A percentile compares a stretch with the other conserved stretches of the same genome.
Evolutionary conservation across 305 asterid species (phyloP).

Genomic region (Solanum hybrid): DNA sequence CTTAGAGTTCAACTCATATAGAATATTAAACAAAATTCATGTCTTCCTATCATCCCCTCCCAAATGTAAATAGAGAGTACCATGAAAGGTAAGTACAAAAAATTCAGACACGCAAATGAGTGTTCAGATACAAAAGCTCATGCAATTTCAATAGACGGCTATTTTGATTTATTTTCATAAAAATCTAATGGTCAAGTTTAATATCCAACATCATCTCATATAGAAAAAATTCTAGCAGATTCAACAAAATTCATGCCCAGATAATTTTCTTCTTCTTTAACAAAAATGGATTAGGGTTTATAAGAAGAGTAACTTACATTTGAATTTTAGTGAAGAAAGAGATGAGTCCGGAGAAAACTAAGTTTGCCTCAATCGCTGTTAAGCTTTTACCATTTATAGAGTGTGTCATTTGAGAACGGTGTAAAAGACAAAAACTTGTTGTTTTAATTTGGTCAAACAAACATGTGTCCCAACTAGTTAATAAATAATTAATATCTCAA

Average conservation of each 20-base stretch:
- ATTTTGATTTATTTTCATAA: no score
- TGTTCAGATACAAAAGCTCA: neutral
- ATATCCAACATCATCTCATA: neutral
- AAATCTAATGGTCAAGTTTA: neutral
- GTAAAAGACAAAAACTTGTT: neutral
- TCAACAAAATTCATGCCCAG: neutral
- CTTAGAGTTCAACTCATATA: neutral
- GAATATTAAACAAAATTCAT: neutral
- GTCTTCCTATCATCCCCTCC: neutral
- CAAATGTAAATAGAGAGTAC: neutral
- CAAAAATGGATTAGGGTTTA: neutral
- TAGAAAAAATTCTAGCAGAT: neutral
- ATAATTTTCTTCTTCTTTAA: neutral
- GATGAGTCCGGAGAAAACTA: no score
- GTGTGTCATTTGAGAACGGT: neutral
- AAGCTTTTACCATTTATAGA: neutral
- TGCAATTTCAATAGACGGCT: no score
- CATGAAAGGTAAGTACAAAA: neutral
- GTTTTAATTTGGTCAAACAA: no score
- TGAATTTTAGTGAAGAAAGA: no score
- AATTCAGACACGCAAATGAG: neutral
- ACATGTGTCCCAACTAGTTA: neutral
- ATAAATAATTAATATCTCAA: no score
- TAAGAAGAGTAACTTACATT: no score
- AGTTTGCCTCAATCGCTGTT: no score